These are phyloP conservation scores for Papilionanthe hybrid DNA, from an alignment of 116 monocot species.

Conservation along the genomic window DNA sequence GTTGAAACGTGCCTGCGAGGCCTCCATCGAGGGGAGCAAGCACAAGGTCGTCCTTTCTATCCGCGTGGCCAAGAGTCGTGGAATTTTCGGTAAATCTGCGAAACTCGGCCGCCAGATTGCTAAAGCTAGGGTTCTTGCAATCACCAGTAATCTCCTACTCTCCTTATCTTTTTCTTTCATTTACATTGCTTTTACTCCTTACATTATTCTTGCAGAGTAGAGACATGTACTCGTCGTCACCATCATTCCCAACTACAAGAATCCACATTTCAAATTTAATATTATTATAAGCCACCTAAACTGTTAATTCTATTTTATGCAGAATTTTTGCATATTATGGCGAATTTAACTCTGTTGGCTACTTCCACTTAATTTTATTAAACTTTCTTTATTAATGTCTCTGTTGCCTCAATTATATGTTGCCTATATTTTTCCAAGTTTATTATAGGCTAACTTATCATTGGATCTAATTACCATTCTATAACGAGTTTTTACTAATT, in stretches of 20 bases:
- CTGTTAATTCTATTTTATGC: no score
- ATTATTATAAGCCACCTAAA: no score
- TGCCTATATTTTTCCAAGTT: no score
- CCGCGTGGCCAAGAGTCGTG: conserved; percentile 60
- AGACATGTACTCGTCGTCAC: neutral
- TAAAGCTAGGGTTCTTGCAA: conserved; percentile 56
- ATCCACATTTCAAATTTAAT: neutral
- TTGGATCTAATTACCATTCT: no score
- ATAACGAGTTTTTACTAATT: no score
- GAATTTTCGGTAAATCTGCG: conserved; percentile 47
- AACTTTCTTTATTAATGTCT: no score
- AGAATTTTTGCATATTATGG: no score
- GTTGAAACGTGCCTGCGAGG: conserved; percentile 41
- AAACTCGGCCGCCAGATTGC: conserved; percentile 59
- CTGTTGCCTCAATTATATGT: no score
- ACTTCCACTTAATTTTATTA: no score
- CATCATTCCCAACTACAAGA: neutral
- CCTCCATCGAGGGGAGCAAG: conserved; percentile 39
- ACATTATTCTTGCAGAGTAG: neutral
- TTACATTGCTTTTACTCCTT: neutral
- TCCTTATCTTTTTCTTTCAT: neutral
- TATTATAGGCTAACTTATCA: no score
- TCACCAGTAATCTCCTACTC: conserved; percentile 30
- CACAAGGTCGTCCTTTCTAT: conserved; percentile 53
- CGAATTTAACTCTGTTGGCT: no score